Base-by-base conservation (phyloP, 1,139 yeast genomes). In the Geotrichum macrosporum region DNA sequence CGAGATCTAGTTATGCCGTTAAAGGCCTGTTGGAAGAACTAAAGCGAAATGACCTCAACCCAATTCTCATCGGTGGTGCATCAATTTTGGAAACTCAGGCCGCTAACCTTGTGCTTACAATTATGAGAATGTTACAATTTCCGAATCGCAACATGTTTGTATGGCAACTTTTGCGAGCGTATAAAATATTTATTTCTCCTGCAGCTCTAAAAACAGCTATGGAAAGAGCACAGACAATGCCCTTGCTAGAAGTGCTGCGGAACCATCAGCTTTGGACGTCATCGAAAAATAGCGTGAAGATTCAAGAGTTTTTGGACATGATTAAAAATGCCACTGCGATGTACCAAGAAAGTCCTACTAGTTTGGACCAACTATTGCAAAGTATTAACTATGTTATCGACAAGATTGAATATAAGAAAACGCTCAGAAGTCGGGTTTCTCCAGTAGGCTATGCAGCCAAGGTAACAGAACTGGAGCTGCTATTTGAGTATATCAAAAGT, bases 181-280 rank as follows among this genome's bases (percentile, higher is more conserved):
- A 42, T 20, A 46, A 37, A 13, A 9, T 30, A 27, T 49, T 49
- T 38, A 10, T 45, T 8, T 9, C 35, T 4, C 47, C 48, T 15
- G 10, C 31, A 4, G 31, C n/a, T 6, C 31, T 41, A 2, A 27
- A 32, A 20, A 24, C 18, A 13, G 41, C 40, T 4, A 20, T 45
- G 20, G 38, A 36, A 2, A 22, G 35, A 12, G 35, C 44, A 3
- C 33, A 38, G 27, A 19, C 18, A 8, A 42, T 18, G 19, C 36
- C 52, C 3, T 38, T 52, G 5, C 9, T 48, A 15, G 42, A 50
- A 15, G 48, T 81, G 4, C 85, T 44, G 10, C 80, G 3, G 63
- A 61, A 26, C 27, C 40, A 37, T 21, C 35, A 29, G 19, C 46
- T 42, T 6, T 41, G 46, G 53, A 15, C 22, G 26, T 15, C 39